Evolutionary conservation across 345 rosid species (phyloP).

Genomic region (Cochlearia excelsa): DNA sequence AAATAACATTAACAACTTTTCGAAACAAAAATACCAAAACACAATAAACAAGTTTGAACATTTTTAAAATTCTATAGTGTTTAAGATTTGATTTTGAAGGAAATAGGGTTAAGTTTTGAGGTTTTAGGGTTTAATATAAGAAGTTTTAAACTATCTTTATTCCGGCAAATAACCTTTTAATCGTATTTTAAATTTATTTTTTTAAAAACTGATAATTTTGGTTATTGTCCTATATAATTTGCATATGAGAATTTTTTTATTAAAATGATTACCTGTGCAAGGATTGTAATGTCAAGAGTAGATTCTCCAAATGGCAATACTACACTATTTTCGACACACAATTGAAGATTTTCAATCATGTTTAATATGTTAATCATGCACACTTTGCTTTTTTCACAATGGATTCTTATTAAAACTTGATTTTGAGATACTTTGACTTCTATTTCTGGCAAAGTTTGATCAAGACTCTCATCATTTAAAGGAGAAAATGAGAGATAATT

Average conservation of each 20-base stretch:
- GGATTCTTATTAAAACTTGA: conserved; percentile 62
- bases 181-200: too few relatives aligned
- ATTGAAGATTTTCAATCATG: conserved; percentile 50
- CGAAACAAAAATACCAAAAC: too few relatives aligned
- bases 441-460: conserved; percentile 53
- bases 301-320: conserved; percentile 60
- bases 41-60: too few relatives aligned
- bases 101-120: too few relatives aligned
- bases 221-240: background rate
- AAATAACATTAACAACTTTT: too few relatives aligned
- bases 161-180: too few relatives aligned
- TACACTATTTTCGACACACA: conserved; percentile 43
- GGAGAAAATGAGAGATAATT: conserved; percentile 6
- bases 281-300: conserved; percentile 57
- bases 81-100: too few relatives aligned
- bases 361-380: conserved; percentile 40
- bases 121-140: too few relatives aligned
- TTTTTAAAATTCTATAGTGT: too few relatives aligned
- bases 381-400: conserved; percentile 53
- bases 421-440: conserved; percentile 59
- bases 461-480: conserved; percentile 37
- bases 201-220: too few relatives aligned
- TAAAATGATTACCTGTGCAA: conserved; percentile 51
- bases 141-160: too few relatives aligned
- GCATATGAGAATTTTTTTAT: background rate